phyloP scores from a whole-genome alignment of 1,139 yeast genomes.

The Eremothecium coryli region DNA sequence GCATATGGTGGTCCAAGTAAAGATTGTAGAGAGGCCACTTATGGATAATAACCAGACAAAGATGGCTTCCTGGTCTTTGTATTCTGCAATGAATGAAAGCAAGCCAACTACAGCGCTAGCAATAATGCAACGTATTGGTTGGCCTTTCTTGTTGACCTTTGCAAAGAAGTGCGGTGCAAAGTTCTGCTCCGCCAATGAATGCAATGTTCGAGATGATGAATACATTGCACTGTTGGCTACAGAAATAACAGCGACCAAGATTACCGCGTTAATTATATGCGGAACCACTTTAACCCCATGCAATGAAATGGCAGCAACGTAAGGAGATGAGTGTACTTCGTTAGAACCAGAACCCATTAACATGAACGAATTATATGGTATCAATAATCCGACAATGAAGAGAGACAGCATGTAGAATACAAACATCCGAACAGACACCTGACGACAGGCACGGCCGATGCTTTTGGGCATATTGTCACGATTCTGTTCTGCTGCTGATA shows the following conservation, averaged over 20 bases:
- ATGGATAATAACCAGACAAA: slow-evolving; percentile 73
- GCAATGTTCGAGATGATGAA: slow-evolving; percentile 73
- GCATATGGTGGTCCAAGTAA: slow-evolving; percentile 75
- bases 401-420: slow-evolving; percentile 51
- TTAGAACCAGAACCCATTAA: slow-evolving; percentile 39
- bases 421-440: slow-evolving; percentile 58
- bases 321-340: slow-evolving; percentile 57
- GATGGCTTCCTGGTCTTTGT: slow-evolving; percentile 48
- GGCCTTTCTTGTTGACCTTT: slow-evolving; percentile 54
- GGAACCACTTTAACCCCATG: slow-evolving; percentile 54
- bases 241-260: slow-evolving; percentile 52
- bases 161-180: slow-evolving; percentile 64
- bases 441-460: slow-evolving; percentile 45
- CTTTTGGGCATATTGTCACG: slow-evolving; percentile 60
- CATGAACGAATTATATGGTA: slow-evolving; percentile 45
- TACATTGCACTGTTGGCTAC: slow-evolving; percentile 64
- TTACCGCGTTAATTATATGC: slow-evolving; percentile 57
- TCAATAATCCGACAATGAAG: slow-evolving; percentile 50
- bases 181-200: slow-evolving; percentile 68
- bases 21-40: slow-evolving; percentile 70
- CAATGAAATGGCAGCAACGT: slow-evolving; percentile 50
- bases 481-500: slow-evolving; percentile 72
- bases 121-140: slow-evolving; percentile 62
- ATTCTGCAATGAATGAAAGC: slow-evolving; percentile 64
- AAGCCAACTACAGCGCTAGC: slow-evolving; percentile 52